phyloP scores from a whole-genome alignment of 2,329 filamentous ascomycete genomes.

The Botryosphaeria dothidea region DNA sequence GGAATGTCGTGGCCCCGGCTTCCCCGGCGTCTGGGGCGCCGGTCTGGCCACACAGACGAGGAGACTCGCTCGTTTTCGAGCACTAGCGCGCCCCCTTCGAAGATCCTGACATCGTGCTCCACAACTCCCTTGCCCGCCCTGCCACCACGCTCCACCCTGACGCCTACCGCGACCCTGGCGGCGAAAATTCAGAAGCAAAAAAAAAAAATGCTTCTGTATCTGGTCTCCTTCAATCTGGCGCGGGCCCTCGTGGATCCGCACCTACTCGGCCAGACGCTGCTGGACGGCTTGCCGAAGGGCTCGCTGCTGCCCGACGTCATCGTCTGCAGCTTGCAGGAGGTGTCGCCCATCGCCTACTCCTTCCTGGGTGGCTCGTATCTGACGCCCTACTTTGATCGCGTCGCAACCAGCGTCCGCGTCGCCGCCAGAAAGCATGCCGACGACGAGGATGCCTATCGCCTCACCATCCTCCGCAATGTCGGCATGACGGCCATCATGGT shows the following conservation, averaged over 20 bases:
- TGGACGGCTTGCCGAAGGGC: slow-evolving; percentile 37
- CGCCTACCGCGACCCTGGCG: slow-evolving; percentile 32
- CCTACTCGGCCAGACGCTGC: slow-evolving; percentile 53
- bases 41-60: not conserved
- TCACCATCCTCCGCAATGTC: slow-evolving; percentile 71
- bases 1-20: not conserved
- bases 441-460: slow-evolving; percentile 60
- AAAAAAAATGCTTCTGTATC: slow-evolving; percentile 52
- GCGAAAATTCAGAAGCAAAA: not conserved
- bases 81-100: not conserved
- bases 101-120: slow-evolving; percentile 2
- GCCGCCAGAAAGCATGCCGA: slow-evolving; percentile 56
- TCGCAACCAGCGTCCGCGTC: slow-evolving; percentile 70
- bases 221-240: slow-evolving; percentile 89
- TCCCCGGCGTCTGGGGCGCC: too few relatives aligned
- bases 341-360: slow-evolving; percentile 79
- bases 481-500: slow-evolving; percentile 91
- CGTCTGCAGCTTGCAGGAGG: slow-evolving; percentile 76
- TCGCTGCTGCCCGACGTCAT: slow-evolving; percentile 65
- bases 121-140: slow-evolving; percentile 3
- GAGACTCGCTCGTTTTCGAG: not conserved
- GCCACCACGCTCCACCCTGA: slow-evolving; percentile 48
- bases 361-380: slow-evolving; percentile 85
- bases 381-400: slow-evolving; percentile 70
- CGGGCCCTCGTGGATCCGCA: slow-evolving; percentile 71